Evolutionary conservation across 1,284 basidiomycete species (phyloP), one percentile per base, ranked within the genome.

Genomic region (Cutaneotrichosporon sp.): DNA sequence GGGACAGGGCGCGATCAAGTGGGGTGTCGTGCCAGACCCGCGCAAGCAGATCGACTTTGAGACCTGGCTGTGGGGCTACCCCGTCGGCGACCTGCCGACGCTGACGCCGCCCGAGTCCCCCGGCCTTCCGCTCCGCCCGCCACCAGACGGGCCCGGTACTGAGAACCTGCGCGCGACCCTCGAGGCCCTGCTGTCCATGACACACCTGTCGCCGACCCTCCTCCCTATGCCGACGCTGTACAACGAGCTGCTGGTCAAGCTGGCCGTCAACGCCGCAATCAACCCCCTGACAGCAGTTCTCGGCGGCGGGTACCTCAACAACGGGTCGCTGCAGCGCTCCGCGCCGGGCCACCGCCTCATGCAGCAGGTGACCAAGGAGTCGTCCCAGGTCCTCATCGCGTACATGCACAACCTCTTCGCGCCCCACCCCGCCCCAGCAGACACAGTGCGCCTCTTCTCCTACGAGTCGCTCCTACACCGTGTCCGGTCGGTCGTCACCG

Each of bases 211-310:
- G 16, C 82, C 87, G 8, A 77, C 79, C 1, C 92, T 94, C 87
- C 82, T 84, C 29, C 85, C 90, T 0, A 86, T 91, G 67, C 81
- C 85, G 1, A 83, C 87, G 18, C 79, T 95, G 22, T 88, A 93
- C 66, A 81, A 87, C 33, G 82, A 84, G 7, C 85, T 94, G 78
- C 86, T 91, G 33, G 86, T 87, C 66, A 97, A 95, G 79, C 82
- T 97, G 56, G 91, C 89, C 34, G 86, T 92, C 67, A 95, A 97
- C 76, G 83, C 88, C 14, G 85, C 88, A 71, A 86, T 98, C 79
- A 95, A 97, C 73, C 88, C 95, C 0, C 83, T 98, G 65, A 92
- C 93, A 0, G 90, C 92, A 0, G 77, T 97, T 18, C 81, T 92
- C 63, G 76, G 75, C 25, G 65, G 67, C 16, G 74, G 72, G 0